Conservation (phyloP, 208 protist genomes). For the Wallacemonas collosoma region DNA sequence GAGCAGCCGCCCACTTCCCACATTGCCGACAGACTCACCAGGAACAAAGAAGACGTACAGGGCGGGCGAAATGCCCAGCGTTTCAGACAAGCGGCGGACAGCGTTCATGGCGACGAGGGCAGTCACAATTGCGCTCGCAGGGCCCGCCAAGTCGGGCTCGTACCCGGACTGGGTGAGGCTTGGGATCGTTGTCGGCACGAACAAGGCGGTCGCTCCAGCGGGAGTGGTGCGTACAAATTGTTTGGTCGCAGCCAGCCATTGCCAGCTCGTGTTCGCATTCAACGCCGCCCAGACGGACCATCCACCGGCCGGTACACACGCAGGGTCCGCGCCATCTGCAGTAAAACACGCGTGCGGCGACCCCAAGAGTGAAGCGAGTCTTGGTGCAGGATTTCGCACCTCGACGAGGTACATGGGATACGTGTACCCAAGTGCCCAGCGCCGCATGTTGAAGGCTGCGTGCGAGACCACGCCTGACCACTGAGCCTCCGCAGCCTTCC, state of each 20-base stretch:
- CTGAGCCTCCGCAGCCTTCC: not conserved
- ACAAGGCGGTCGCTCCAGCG: constrained; percentile 22
- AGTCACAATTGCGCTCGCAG: constrained; percentile 33
- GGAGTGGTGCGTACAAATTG: constrained; percentile 30
- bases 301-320: constrained; percentile 24
- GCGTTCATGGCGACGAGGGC: constrained; percentile 29
- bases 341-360: not conserved
- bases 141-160: constrained; percentile 20
- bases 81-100: constrained; percentile 4
- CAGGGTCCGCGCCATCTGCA: not conserved
- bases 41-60: constrained; percentile 45
- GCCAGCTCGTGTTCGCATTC: constrained; percentile 28
- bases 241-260: constrained; percentile 6
- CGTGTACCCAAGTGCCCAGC: constrained; percentile 22
- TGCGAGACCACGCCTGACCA: constrained; percentile 17
- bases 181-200: constrained; percentile 25
- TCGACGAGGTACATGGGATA: constrained; percentile 28
- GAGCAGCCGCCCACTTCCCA: constrained; percentile 36
- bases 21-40: constrained; percentile 29
- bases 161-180: constrained; percentile 13
- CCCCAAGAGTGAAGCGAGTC: not conserved
- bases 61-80: not conserved
- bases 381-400: constrained; percentile 20
- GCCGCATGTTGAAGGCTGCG: constrained; percentile 27
- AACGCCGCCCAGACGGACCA: constrained; percentile 35